Evolutionary conservation across 2,329 filamentous ascomycete species (phyloP), one percentile per base, ranked within the genome.

Genomic region (Fusarium redolens): DNA sequence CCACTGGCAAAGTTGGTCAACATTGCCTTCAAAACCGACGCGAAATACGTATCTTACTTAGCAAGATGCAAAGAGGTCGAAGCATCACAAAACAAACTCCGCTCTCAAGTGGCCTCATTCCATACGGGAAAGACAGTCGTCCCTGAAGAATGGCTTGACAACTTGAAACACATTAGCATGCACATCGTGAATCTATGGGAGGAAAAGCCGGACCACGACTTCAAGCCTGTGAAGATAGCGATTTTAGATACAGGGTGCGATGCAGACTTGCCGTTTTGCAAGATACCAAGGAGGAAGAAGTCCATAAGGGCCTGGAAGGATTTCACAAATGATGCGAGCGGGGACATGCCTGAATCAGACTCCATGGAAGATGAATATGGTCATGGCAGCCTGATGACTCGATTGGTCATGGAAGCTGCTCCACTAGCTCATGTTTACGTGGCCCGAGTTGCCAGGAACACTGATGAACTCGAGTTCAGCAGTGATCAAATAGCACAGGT

Each of bases 331-430:
- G 0, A 12, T 12, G 1, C 0, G 0, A n/a, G 9, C 22, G 25
- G 30, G 0, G 51, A 22, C 4, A 18, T 0, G 1, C 0, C 8
- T 8, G 15, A 2, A 13, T 0, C 5, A 37, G 4, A 1, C 0
- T 8, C 1, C 0, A 54, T 54, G 35, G 25, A 54, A 13, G 56
- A 59, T 5, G 25, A 25, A 18, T 59, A 40, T 14, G 56, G 44
- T 0, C 56, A 59, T 7, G 44, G 56, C 3, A 51, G 33, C 9
- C 8, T 59, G 7, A 59, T 59, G 56, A 12, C 9, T 0, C 35
- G 44, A 3, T 0, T 59, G 0, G 18, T 40, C 9, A 52, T 52
- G 56, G 56, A 59, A 51, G 35, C 45, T 20, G 44, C 44, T 7
- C 56, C 56, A 1, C 9, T 59, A 4, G 44, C 56, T 25, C 33